Evolutionary conservation across 2,329 filamentous ascomycete species (phyloP).

Genomic region (Didymella sp.): DNA sequence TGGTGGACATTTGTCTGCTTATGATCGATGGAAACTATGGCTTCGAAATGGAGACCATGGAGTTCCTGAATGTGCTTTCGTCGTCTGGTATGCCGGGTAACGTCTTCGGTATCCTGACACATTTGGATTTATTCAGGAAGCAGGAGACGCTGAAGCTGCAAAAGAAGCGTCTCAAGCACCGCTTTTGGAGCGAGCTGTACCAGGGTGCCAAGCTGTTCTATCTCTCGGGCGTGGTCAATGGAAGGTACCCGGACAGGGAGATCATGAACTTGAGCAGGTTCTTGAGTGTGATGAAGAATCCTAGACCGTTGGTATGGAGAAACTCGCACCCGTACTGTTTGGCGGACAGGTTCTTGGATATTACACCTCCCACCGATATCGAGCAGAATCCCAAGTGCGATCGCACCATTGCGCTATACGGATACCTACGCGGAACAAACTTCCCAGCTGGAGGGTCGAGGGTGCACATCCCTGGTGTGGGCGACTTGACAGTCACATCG

Average conservation of each 20-base stretch:
- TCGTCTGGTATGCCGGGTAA: slow-evolving; percentile 98
- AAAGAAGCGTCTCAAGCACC: slow-evolving; percentile 94
- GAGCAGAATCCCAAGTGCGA: slow-evolving; percentile 91
- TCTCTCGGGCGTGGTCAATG: slow-evolving; percentile 94
- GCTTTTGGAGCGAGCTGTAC: slow-evolving; percentile 96
- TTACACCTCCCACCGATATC: slow-evolving; percentile 90
- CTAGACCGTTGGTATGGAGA: slow-evolving; percentile 92
- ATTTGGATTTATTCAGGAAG: slow-evolving; percentile 94
- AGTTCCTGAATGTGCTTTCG: slow-evolving; percentile 93
- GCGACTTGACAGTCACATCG: slow-evolving; percentile 81
- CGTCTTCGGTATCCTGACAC: slow-evolving; percentile 95
- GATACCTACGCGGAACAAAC: slow-evolving; percentile 93
- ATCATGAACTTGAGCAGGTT: slow-evolving; percentile 95
- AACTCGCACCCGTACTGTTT: slow-evolving; percentile 95
- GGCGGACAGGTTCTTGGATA: slow-evolving; percentile 91
- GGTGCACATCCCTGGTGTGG: slow-evolving; percentile 90
- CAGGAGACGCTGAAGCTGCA: slow-evolving; percentile 89
- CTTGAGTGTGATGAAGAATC: slow-evolving; percentile 98
- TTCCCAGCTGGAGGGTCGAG: slow-evolving; percentile 84
- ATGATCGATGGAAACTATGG: slow-evolving; percentile 99
- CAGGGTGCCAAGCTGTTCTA: slow-evolving; percentile 98
- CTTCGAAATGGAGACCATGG: slow-evolving; percentile 99
- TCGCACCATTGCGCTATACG: slow-evolving; percentile 87
- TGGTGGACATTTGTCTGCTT: slow-evolving; percentile 93
- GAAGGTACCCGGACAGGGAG: slow-evolving; percentile 94